Evolutionary conservation across 805 yeast species (phyloP).

Genomic region (Pichia heedii): DNA sequence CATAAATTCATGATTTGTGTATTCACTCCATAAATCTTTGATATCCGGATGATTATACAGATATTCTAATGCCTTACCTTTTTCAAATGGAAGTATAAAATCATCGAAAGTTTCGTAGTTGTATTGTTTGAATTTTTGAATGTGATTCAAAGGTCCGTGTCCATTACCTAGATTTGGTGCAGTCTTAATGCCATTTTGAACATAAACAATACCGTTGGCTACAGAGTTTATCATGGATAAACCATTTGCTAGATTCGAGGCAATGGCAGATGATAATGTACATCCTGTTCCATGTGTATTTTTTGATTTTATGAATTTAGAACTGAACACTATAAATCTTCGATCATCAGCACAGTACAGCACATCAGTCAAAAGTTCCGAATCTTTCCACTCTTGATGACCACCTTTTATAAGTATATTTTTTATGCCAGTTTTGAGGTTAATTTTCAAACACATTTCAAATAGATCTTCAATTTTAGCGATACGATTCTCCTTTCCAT

Average conservation of each 20-base stretch:
- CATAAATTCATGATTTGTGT: conserved; percentile 56
- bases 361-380: conserved; percentile 4
- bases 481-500: background rate
- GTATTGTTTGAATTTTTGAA: conserved; percentile 9
- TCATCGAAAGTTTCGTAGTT: conserved; percentile 1
- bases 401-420: conserved; percentile 12
- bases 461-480: conserved; percentile 2
- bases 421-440: background rate
- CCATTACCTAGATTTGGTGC: conserved; percentile 23
- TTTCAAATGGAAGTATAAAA: conserved; percentile 14
- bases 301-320: conserved; percentile 10
- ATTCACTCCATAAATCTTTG: conserved; percentile 45
- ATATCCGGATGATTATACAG: conserved; percentile 50
- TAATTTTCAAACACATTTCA: conserved; percentile 2
- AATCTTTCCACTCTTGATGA: conserved; percentile 18
- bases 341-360: conserved; percentile 4
- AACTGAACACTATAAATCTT: background rate
- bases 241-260: conserved; percentile 63
- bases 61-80: conserved; percentile 34
- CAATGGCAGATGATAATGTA: conserved; percentile 72
- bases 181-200: conserved; percentile 53
- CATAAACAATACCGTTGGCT: conserved; percentile 49
- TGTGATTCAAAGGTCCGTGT: conserved; percentile 74
- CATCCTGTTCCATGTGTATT: conserved; percentile 91
- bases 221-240: conserved; percentile 39